Conservation (phyloP, 2,329 filamentous ascomycete species). For the Nigrospora sphaerica region DNA sequence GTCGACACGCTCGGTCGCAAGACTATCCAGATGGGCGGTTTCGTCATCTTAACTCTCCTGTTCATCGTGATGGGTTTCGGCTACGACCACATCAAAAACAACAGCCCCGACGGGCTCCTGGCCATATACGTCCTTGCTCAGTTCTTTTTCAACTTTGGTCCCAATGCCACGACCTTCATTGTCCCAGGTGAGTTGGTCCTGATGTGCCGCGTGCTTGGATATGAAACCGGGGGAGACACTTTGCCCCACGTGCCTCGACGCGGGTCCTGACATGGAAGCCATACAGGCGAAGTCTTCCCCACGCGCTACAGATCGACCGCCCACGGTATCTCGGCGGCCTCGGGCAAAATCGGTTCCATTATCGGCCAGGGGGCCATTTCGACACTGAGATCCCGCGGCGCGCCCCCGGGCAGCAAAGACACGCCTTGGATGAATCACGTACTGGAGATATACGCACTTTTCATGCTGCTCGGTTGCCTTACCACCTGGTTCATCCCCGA, state of each 20-base stretch:
- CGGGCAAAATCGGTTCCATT: conserved; percentile 49
- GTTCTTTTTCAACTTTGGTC: conserved; percentile 54
- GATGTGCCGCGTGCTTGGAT: too few species aligned
- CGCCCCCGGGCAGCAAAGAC: conserved; percentile 23
- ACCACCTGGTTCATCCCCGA: conserved; percentile 66
- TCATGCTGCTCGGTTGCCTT: conserved; percentile 68
- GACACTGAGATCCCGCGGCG: conserved; percentile 41
- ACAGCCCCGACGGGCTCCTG: conserved; percentile 41
- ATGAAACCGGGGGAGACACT: too few species aligned
- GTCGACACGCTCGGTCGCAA: conserved; percentile 72
- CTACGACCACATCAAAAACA: conserved; percentile 38
- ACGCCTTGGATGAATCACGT: conserved; percentile 71
- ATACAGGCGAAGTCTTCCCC: conserved; percentile 39
- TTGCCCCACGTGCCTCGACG: too few species aligned
- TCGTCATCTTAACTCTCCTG: conserved; percentile 52
- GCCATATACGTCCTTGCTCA: conserved; percentile 49
- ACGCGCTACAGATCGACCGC: conserved; percentile 50
- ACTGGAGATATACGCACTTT: conserved; percentile 66
- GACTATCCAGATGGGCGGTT: conserved; percentile 64
- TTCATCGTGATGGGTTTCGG: conserved; percentile 54
- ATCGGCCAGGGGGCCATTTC: conserved; percentile 52
- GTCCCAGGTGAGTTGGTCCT: conserved; percentile 32
- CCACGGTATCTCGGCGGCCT: conserved; percentile 49
- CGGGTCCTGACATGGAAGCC: too few species aligned
- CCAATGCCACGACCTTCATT: conserved; percentile 51